Conservation (phyloP, 1,284 basidiomycete genomes). For the Puccinia triticina region DNA sequence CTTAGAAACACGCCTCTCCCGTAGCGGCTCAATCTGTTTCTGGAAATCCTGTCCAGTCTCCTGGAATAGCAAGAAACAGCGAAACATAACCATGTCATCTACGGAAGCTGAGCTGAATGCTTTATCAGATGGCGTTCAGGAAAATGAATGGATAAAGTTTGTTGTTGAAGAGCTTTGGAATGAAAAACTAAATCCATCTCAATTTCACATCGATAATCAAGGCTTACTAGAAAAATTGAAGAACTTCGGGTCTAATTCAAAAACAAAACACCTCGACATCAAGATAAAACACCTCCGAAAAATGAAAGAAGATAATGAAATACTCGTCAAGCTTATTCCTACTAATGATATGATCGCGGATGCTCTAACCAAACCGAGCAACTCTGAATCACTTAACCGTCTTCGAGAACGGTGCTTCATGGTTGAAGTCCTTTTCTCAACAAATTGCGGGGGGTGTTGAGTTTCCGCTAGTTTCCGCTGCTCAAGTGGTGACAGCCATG, state of each 20-base stretch:
- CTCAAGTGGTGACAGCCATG: too few relatives aligned
- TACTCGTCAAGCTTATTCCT: background rate
- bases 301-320: background rate
- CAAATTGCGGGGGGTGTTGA: background rate
- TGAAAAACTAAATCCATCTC: background rate
- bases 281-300: background rate
- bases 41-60: background rate
- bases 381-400: background rate
- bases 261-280: background rate
- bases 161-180: background rate
- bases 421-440: background rate
- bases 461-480: too few relatives aligned
- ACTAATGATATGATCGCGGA: background rate
- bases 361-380: background rate
- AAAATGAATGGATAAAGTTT: background rate
- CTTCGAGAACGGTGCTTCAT: background rate
- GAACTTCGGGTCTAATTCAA: background rate
- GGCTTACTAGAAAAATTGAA: background rate
- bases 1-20: background rate
- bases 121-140: background rate
- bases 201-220: background rate
- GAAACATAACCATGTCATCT: background rate
- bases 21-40: background rate
- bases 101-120: background rate
- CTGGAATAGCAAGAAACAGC: conserved; percentile 14